Conservation (phyloP, 1,139 yeast species). For the Komagataea norvegica region DNA sequence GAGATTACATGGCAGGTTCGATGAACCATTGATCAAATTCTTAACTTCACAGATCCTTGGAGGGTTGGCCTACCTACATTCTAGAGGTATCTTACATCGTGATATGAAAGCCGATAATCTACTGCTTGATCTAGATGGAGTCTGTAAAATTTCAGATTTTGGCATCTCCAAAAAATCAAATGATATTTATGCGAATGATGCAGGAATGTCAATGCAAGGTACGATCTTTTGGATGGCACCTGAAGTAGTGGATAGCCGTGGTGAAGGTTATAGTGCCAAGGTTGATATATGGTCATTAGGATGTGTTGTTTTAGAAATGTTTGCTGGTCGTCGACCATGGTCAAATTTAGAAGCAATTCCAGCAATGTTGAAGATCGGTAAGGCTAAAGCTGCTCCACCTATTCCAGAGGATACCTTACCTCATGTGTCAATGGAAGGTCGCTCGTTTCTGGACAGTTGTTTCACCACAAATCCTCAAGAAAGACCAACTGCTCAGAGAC, state of each 20-base stretch:
- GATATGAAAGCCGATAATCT: conserved; percentile 95
- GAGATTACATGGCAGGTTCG: conserved; percentile 80
- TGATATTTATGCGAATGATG: conserved; percentile 84
- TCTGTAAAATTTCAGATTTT: conserved; percentile 94
- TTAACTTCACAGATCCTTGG: conserved; percentile 75
- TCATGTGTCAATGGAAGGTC: conserved; percentile 58
- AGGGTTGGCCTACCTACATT: conserved; percentile 83
- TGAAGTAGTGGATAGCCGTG: conserved; percentile 83
- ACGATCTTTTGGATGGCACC: conserved; percentile 99
- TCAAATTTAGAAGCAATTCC: conserved; percentile 73
- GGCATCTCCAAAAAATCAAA: conserved; percentile 89
- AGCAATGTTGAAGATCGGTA: conserved; percentile 67
- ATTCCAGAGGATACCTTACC: conserved; percentile 81
- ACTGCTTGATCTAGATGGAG: conserved; percentile 84
- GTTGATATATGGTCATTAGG: conserved; percentile 93
- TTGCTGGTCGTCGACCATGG: conserved; percentile 84
- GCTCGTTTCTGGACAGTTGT: conserved; percentile 68
- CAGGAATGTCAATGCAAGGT: conserved; percentile 98
- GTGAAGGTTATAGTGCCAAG: conserved; percentile 95
- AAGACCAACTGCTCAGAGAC: conserved; percentile 80
- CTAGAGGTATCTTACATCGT: conserved; percentile 84
- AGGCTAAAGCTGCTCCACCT: conserved; percentile 84
- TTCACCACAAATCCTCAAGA: conserved; percentile 75
- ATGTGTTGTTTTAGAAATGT: conserved; percentile 95
- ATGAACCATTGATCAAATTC: conserved; percentile 67